Evolutionary conservation across 805 yeast genomes (phyloP).

Genomic region (Kazachstania kunashirensis): DNA sequence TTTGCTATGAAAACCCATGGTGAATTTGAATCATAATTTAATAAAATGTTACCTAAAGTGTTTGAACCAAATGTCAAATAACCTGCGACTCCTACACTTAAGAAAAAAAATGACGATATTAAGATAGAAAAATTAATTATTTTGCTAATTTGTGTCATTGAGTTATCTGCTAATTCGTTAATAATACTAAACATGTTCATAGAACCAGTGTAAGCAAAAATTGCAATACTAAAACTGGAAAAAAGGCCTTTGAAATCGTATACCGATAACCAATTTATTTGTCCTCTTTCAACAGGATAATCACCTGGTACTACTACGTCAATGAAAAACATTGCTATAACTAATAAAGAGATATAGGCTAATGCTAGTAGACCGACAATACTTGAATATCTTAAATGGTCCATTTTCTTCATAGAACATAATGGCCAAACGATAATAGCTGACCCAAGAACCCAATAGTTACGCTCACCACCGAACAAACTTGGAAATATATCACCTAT

Average conservation of each 20-base stretch:
- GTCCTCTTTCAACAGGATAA: slow-evolving; percentile 37
- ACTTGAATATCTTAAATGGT: slow-evolving; percentile 61
- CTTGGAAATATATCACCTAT: slow-evolving; percentile 72
- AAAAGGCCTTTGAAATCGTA: slow-evolving; percentile 38
- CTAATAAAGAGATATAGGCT: slow-evolving; percentile 38
- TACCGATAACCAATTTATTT: slow-evolving; percentile 34
- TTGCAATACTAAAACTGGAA: slow-evolving; percentile 62
- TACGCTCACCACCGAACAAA: slow-evolving; percentile 38
- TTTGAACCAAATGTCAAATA: slow-evolving; percentile 64
- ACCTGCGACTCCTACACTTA: slow-evolving; percentile 57
- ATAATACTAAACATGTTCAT: slow-evolving; percentile 73
- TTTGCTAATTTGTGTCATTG: slow-evolving; percentile 37
- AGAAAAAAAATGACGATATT: slow-evolving; percentile 48
- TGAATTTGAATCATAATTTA: slow-evolving; percentile 52
- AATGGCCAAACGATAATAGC: slow-evolving; percentile 51
- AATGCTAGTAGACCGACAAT: slow-evolving; percentile 61
- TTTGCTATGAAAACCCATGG: slow-evolving; percentile 45
- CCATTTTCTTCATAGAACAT: slow-evolving; percentile 50
- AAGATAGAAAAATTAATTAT: slow-evolving; percentile 41
- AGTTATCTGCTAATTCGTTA: slow-evolving; percentile 52
- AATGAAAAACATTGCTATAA: slow-evolving; percentile 42
- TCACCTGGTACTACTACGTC: slow-evolving; percentile 26
- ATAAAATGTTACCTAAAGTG: slow-evolving; percentile 56
- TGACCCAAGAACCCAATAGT: slow-evolving; percentile 39
- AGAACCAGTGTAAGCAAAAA: slow-evolving; percentile 75